A percentile compares a stretch with the other conserved stretches of the same genome.
phyloP scores from a whole-genome alignment of 352 stramenopile genomes.

The Pythium grandisporangium region DNA sequence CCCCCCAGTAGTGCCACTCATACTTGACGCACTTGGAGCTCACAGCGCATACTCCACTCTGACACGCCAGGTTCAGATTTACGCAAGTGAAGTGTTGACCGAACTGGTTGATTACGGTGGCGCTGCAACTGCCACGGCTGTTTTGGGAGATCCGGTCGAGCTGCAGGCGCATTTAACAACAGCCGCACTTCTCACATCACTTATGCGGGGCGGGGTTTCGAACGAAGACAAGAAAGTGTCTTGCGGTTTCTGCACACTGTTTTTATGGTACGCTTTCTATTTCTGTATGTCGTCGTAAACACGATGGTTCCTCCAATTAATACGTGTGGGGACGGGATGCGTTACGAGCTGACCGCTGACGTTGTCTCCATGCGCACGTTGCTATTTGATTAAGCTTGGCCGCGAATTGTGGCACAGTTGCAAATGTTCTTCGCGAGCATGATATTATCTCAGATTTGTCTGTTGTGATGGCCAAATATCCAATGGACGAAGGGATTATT shows the following conservation, averaged over 20 bases:
- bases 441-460: slow-evolving; percentile 59
- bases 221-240: slow-evolving; percentile 70
- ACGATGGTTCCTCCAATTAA: too few relatives aligned
- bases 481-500: slow-evolving; percentile 61
- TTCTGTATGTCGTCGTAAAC: too few relatives aligned
- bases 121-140: slow-evolving; percentile 13
- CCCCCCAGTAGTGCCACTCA: slow-evolving; percentile 20
- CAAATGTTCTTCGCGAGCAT: slow-evolving; percentile 28
- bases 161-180: too few relatives aligned
- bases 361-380: too few relatives aligned
- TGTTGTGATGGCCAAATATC: slow-evolving; percentile 66
- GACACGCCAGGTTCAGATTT: slow-evolving; percentile 72
- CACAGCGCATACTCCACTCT: slow-evolving; percentile 66
- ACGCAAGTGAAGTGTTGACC: slow-evolving; percentile 66
- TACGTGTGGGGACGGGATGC: too few relatives aligned
- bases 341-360: background rate
- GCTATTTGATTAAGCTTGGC: slow-evolving; percentile 21
- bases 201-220: slow-evolving; percentile 45
- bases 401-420: slow-evolving; percentile 29
- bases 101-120: slow-evolving; percentile 57
- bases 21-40: slow-evolving; percentile 34
- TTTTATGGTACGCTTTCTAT: slow-evolving; percentile 61
- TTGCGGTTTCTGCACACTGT: slow-evolving; percentile 45
- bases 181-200: slow-evolving; percentile 22
- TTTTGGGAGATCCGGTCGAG: too few relatives aligned